Evolutionary conservation across 2,329 filamentous ascomycete species (phyloP).

Genomic region (Hypoxylon sp.): DNA sequence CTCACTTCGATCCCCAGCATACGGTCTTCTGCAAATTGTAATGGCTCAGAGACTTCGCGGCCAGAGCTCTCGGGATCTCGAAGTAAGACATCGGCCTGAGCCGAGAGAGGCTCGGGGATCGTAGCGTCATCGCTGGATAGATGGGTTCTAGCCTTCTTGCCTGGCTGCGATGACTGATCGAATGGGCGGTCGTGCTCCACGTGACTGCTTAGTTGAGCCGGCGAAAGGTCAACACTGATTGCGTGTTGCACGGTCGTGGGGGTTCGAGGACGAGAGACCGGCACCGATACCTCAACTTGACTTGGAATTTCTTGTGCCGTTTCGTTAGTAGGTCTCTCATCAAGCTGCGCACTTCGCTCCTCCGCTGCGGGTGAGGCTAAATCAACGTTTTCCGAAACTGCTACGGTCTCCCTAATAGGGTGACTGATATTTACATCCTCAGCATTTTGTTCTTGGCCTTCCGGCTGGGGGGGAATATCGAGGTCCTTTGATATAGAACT

Average conservation of each 20-base stretch:
- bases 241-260: slow-evolving; percentile 35
- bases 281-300: slow-evolving; percentile 18
- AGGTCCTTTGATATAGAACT: slow-evolving; percentile 45
- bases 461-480: slow-evolving; percentile 49
- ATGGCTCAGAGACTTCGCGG: slow-evolving; percentile 11
- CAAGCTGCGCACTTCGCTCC: slow-evolving; percentile 18
- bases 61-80: slow-evolving; percentile 36
- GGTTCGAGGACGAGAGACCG: slow-evolving; percentile 38
- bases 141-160: slow-evolving; percentile 54
- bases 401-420: slow-evolving; percentile 27
- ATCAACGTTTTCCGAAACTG: slow-evolving; percentile 21
- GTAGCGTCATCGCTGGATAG: slow-evolving; percentile 46
- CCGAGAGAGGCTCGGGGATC: slow-evolving; percentile 48
- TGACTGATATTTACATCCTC: slow-evolving; percentile 39
- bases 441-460: slow-evolving; percentile 37
- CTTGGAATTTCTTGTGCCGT: slow-evolving; percentile 24
- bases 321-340: slow-evolving; percentile 28
- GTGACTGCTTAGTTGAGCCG: slow-evolving; percentile 53
- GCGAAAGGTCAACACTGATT: slow-evolving; percentile 50
- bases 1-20: slow-evolving; percentile 4
- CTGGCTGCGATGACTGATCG: slow-evolving; percentile 53
- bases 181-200: slow-evolving; percentile 56
- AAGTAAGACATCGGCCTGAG: slow-evolving; percentile 46
- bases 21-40: slow-evolving; percentile 5
- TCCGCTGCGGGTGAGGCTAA: slow-evolving; percentile 28